These are phyloP conservation scores for Mychonastes homosphaera DNA, from an alignment of 139 green algal species.

Conservation along the genomic window DNA sequence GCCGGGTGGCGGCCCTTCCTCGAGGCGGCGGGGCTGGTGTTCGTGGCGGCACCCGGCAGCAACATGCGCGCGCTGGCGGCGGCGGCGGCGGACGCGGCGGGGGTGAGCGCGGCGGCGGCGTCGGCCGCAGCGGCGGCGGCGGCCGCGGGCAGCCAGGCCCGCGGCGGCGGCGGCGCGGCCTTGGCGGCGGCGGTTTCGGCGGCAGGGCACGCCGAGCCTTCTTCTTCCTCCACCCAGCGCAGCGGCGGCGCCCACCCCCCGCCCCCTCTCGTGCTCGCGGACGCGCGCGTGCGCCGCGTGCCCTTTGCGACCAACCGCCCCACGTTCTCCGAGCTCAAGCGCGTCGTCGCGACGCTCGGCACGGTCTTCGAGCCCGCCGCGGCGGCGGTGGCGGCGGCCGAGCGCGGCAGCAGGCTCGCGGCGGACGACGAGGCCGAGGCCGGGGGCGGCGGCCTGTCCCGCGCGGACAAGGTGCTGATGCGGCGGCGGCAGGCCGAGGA, in stretches of 20 bases:
- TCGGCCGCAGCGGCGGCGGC: too few species aligned
- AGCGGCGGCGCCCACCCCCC: background rate
- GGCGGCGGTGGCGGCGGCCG: conserved; percentile 6
- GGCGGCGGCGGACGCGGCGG: too few species aligned
- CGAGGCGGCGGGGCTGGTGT: conserved; percentile 9
- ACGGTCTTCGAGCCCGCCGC: conserved; percentile 31
- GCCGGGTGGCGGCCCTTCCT: conserved; percentile 40
- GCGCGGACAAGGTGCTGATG: background rate
- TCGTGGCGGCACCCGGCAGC: conserved; percentile 8
- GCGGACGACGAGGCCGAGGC: conserved; percentile 4
- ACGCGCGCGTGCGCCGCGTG: conserved; percentile 54
- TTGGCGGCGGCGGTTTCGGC: too few species aligned
- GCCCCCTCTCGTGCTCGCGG: conserved; percentile 22
- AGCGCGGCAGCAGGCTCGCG: conserved; percentile 4
- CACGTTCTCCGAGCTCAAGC: conserved; percentile 71
- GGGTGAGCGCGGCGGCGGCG: too few species aligned
- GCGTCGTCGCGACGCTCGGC: conserved; percentile 49
- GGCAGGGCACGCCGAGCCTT: too few species aligned
- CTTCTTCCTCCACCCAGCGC: too few species aligned
- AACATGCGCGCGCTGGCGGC: conserved; percentile 14
- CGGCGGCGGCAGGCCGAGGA: background rate
- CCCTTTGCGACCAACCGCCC: conserved; percentile 69
- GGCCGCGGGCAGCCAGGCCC: too few species aligned
- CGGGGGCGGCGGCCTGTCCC: background rate
- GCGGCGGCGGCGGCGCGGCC: too few species aligned